Percentiles rank a stretch among this genome's conserved stretches.
Conservation (phyloP, 2,329 filamentous ascomycete genomes). For the Fusarium cicatricum region DNA sequence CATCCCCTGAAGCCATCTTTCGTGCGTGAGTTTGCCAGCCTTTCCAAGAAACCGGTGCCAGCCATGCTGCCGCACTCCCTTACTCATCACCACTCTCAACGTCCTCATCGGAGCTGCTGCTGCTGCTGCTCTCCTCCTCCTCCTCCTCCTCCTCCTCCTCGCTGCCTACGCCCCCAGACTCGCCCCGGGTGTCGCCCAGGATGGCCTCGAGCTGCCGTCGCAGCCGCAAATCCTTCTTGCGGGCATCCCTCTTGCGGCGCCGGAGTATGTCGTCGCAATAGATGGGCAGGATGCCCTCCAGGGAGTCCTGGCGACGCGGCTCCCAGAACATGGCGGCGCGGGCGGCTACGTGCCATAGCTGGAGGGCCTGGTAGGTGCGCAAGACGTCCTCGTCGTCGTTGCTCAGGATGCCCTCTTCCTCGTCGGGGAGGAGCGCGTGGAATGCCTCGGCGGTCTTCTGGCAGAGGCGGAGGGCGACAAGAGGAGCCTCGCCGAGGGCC, state of each 20-base stretch:
- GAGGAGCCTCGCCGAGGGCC: conserved; percentile 6
- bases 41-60: not conserved
- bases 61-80: not conserved
- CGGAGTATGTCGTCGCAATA: conserved; percentile 26
- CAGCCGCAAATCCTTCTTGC: conserved; percentile 6
- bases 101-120: not conserved
- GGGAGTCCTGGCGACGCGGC: not conserved
- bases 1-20: not conserved
- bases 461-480: conserved; percentile 17
- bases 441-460: conserved; percentile 19
- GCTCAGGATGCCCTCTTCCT: conserved; percentile 3
- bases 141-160: conserved; percentile 4
- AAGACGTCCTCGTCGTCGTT: conserved; percentile 2
- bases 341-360: conserved; percentile 31
- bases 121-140: not conserved
- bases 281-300: conserved; percentile 5
- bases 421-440: conserved; percentile 7
- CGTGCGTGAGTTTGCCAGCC: not conserved
- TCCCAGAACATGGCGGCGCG: conserved; percentile 30
- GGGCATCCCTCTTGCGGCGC: conserved; percentile 8
- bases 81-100: conserved; percentile 2
- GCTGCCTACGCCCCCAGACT: conserved; percentile 1
- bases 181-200: conserved; percentile 19
- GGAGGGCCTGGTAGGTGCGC: conserved; percentile 14
- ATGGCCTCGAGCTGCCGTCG: conserved; percentile 15